Evolutionary conservation across 768 basidiomycete genomes (phyloP).

Genomic region (Hericium erinaceus): DNA sequence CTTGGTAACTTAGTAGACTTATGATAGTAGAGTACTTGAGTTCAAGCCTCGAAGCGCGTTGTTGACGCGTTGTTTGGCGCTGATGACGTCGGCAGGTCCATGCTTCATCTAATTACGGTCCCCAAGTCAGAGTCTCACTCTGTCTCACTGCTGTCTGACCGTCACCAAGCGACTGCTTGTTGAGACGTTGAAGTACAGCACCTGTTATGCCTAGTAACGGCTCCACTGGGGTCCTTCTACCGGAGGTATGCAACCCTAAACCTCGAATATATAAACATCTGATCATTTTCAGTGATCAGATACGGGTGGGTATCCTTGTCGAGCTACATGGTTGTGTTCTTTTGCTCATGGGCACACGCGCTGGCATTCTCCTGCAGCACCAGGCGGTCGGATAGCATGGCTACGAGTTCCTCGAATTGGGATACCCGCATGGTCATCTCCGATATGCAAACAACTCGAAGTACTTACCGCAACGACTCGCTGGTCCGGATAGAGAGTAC

Average conservation of each 20-base stretch:
- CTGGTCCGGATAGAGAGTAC: conserved; percentile 97
- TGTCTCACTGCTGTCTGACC: too few relatives aligned
- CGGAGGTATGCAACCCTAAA: conserved; percentile 4
- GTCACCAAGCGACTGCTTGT: background rate
- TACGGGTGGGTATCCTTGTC: conserved; percentile 33
- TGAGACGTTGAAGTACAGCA: background rate
- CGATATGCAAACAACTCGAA: conserved; percentile 99
- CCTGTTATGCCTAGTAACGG: conserved; percentile 6
- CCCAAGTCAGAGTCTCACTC: too few relatives aligned
- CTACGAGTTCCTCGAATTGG: conserved; percentile 97
- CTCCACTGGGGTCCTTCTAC: conserved; percentile 15
- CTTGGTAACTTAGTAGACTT: too few relatives aligned
- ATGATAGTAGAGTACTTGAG: too few relatives aligned
- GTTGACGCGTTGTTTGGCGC: too few relatives aligned
- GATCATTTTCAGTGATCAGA: conserved; percentile 21
- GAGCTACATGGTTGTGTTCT: too few relatives aligned
- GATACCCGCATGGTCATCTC: conserved; percentile 92
- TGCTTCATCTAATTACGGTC: too few relatives aligned
- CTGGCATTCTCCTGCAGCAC: conserved; percentile 41
- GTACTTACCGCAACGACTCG: conserved; percentile 82
- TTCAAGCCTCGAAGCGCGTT: too few relatives aligned
- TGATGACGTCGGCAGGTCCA: too few relatives aligned
- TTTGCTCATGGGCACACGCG: conserved; percentile 21
- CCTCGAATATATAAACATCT: background rate
- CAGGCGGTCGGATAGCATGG: conserved; percentile 97